These are phyloP conservation scores for Trichophaea hybrida DNA, from an alignment of 2,329 filamentous ascomycete genomes.

Conservation along the genomic window DNA sequence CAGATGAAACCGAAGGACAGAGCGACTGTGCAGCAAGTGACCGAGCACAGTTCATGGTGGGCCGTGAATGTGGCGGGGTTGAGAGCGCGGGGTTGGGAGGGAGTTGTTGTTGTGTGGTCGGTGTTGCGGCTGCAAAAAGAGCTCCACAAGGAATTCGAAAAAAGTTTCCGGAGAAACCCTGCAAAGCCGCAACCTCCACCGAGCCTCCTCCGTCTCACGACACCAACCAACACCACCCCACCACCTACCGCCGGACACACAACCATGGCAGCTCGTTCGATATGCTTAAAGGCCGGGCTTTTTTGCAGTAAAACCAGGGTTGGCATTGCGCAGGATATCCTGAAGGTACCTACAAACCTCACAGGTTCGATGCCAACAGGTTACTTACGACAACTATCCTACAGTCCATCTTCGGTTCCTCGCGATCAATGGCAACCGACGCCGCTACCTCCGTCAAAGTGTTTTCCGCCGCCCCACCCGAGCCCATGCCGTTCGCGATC, in stretches of 20 bases:
- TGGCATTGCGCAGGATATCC: neutral
- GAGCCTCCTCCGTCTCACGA: neutral
- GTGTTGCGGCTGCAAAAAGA: neutral
- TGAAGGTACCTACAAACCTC: constrained; percentile 12
- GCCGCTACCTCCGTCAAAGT: constrained; percentile 7
- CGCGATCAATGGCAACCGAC: constrained; percentile 12
- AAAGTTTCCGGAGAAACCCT: constrained; percentile 5
- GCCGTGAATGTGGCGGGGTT: neutral
- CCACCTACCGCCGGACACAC: neutral
- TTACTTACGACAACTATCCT: neutral
- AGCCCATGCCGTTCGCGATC: constrained; percentile 12
- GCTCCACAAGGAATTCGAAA: neutral
- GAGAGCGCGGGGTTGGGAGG: neutral
- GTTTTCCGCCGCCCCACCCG: constrained; percentile 5
- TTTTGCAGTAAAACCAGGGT: neutral
- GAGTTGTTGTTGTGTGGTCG: neutral
- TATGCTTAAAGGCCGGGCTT: constrained; percentile 3
- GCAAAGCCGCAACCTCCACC: neutral
- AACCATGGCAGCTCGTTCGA: constrained; percentile 4
- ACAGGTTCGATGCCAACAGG: neutral
- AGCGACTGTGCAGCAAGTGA: neutral
- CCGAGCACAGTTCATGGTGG: constrained; percentile 2
- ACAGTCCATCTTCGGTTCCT: neutral
- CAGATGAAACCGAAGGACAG: neutral
- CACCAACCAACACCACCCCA: neutral